phyloP scores from a whole-genome alignment of 1,284 basidiomycete genomes.

The Lentinula novae-zelandiae region DNA sequence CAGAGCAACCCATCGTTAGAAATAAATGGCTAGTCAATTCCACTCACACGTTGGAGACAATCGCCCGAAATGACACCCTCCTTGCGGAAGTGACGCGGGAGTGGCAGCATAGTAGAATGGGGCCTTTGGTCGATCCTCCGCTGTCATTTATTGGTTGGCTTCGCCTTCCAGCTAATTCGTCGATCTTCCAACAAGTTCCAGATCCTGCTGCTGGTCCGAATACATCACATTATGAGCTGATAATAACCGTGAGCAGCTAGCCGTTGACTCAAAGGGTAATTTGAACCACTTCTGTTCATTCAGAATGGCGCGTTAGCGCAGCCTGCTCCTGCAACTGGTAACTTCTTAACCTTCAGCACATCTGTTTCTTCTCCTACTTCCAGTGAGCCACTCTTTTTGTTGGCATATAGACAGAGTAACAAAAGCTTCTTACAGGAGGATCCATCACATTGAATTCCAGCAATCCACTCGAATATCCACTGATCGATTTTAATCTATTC shows the following conservation, averaged over 20 bases:
- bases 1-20: constrained; percentile 30
- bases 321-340: constrained; percentile 2
- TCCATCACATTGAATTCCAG: constrained; percentile 16
- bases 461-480: constrained; percentile 18
- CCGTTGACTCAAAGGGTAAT: not conserved
- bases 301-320: constrained; percentile 11
- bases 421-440: constrained; percentile 13
- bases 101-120: constrained; percentile 21
- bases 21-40: constrained; percentile 22
- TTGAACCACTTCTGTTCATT: not conserved
- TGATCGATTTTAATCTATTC: constrained; percentile 19
- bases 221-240: constrained; percentile 15
- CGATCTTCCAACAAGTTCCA: constrained; percentile 16
- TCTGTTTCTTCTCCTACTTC: constrained; percentile 6
- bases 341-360: constrained; percentile 6
- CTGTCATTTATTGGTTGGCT: constrained; percentile 23
- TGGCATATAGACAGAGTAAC: not conserved
- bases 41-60: constrained; percentile 21
- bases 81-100: constrained; percentile 14
- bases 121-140: constrained; percentile 21
- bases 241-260: constrained; percentile 12
- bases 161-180: constrained; percentile 19
- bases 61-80: constrained; percentile 20
- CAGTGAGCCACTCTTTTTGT: not conserved
- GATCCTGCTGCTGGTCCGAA: constrained; percentile 17